A percentile compares a stretch with the other conserved stretches of the same genome.
phyloP scores from a whole-genome alignment of 2,329 filamentous ascomycete species.

The Shiraia sp. region DNA sequence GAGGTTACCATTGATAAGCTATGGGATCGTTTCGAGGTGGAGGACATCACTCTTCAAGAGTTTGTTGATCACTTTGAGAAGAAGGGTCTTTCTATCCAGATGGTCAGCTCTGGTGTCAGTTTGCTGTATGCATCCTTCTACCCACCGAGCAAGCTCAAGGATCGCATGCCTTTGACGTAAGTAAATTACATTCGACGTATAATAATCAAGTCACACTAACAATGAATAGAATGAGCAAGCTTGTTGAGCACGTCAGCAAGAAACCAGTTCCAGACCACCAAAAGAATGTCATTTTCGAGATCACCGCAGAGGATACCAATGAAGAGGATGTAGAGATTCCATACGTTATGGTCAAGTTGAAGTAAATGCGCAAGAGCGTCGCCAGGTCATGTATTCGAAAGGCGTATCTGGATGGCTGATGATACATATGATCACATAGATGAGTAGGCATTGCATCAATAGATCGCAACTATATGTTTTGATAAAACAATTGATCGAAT shows the following conservation, averaged over 20 bases:
- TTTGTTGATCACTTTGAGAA: conserved; percentile 81
- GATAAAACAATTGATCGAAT: no score
- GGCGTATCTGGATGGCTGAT: not conserved
- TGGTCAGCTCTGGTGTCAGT: conserved; percentile 97
- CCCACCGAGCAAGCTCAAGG: conserved; percentile 78
- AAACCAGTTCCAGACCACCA: conserved; percentile 89
- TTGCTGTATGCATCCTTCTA: conserved; percentile 94
- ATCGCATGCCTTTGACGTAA: conserved; percentile 73
- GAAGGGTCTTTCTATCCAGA: conserved; percentile 78
- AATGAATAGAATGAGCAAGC: conserved; percentile 72
- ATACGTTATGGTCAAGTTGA: conserved; percentile 87
- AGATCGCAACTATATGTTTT: conserved; percentile 4
- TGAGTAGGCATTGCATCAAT: conserved; percentile 21
- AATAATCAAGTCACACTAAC: conserved; percentile 24
- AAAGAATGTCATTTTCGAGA: conserved; percentile 93
- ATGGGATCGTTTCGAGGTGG: conserved; percentile 95
- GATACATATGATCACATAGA: conserved; percentile 18
- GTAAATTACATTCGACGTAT: conserved; percentile 34
- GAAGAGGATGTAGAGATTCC: conserved; percentile 97
- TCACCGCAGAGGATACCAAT: conserved; percentile 84
- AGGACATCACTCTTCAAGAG: conserved; percentile 81
- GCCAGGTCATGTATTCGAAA: not conserved
- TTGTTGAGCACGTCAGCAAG: conserved; percentile 88
- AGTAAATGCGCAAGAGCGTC: conserved; percentile 31
- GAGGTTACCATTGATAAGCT: conserved; percentile 88